Base-by-base conservation (phyloP, 177 flowering plant species). In the Telopea speciosissima region DNA sequence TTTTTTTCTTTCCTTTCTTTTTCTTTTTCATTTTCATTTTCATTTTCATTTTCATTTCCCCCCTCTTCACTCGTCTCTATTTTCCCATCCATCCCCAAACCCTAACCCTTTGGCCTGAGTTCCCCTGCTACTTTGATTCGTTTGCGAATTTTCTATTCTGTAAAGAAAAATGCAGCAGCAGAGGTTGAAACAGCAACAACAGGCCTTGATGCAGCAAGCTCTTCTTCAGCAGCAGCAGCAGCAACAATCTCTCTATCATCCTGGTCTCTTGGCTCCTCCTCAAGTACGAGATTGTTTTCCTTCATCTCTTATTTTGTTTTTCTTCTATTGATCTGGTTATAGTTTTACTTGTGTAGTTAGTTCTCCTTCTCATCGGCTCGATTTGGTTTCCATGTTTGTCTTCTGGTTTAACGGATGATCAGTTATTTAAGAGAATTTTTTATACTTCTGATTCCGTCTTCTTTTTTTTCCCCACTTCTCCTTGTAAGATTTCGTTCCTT, bases 201-300 rank as follows among this genome's bases (percentile, higher is more conserved):
- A 93, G 65, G 91, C 89, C 61, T 68, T 91, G 86, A 87, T 91
- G 92, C 98, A 93, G 70, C 98, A 93, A 80, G 91, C 95, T 66
- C 85, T 90, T 25, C 90, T 89, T 44, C 96, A 89, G 72, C 97
- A 93, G 40, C 97, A 91, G 72, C 81, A 79, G 62, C 82, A 77
- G 33, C 40, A 28, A 28, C 31, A 36, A 36, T 90, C 97, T 22
- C 85, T 91, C 63, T 91, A 89, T 74, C 97, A 91, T 70, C 98
- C 98, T 49, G 97, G 89, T 70, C 86, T 91, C 68, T 74, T 93
- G 61, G 93, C 97, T 75, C 85, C 97, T 78, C 93, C 98, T 59
- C 98, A 86, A 90, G 95, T 89, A 60, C 36, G 12, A 66, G 13
- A 17, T 61, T 14, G 22, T 9, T 16, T 58, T 56, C 36, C 21